phyloP scores from a whole-genome alignment of 1,284 basidiomycete species.

The Acaromyces ingoldii region DNA sequence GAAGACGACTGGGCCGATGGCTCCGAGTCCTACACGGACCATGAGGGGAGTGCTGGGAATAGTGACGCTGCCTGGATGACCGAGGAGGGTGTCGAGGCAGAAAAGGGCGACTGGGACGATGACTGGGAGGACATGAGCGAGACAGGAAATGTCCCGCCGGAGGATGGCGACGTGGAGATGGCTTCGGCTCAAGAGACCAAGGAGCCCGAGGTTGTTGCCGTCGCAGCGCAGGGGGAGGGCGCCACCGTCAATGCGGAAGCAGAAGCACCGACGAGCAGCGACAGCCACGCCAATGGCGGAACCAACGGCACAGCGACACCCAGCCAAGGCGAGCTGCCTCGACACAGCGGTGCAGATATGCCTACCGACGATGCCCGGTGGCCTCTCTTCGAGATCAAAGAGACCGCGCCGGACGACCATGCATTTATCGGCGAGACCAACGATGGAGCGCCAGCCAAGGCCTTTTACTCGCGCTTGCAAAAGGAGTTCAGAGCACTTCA shows the following conservation, averaged over 20 bases:
- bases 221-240: too few species aligned
- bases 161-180: neutral
- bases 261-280: too few species aligned
- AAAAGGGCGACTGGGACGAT: conserved; percentile 35
- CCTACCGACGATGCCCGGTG: conserved; percentile 12
- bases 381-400: conserved; percentile 30
- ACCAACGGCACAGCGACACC: too few species aligned
- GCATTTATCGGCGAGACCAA: conserved; percentile 16
- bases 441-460: conserved; percentile 55
- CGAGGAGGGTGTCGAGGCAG: conserved; percentile 33
- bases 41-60: conserved; percentile 14
- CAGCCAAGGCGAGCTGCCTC: too few species aligned
- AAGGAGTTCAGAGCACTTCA: conserved; percentile 78
- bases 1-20: conserved; percentile 9
- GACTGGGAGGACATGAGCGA: conserved; percentile 36
- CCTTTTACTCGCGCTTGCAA: conserved; percentile 68
- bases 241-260: neutral
- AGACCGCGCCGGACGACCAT: conserved; percentile 30
- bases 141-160: neutral
- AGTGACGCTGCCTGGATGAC: conserved; percentile 25
- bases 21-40: conserved; percentile 23
- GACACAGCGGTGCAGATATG: too few species aligned
- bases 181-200: neutral
- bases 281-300: too few species aligned
- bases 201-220: conserved; percentile 16